Conservation (phyloP, 176 grass and related monocot genomes). For the Paspalum notatum region DNA sequence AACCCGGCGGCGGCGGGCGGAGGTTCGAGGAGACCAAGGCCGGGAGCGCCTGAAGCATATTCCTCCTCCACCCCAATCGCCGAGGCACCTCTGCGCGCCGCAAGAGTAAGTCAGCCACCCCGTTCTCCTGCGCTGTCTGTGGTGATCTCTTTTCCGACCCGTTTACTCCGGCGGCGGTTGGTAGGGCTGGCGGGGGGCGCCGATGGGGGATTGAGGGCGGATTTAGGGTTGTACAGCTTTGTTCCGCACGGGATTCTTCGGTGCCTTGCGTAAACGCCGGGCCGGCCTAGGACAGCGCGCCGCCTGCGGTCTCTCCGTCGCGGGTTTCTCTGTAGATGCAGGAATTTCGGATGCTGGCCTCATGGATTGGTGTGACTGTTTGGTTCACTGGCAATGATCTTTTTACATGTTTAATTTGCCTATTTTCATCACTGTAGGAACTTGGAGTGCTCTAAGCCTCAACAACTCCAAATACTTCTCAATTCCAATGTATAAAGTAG, state of each 20-base stretch:
- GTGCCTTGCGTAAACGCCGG: neutral
- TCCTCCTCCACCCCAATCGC: neutral
- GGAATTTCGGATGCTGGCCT: neutral
- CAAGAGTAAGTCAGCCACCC: neutral
- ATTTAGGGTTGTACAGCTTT: conserved; percentile 2
- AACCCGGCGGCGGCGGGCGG: neutral
- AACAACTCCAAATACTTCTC: neutral
- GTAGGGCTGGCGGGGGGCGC: neutral
- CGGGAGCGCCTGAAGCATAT: neutral
- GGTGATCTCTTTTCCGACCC: neutral
- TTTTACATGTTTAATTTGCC: neutral
- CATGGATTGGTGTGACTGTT: neutral
- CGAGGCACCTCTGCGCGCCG: neutral
- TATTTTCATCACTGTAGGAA: neutral
- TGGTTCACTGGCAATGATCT: neutral
- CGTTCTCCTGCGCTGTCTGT: neutral
- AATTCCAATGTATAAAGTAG: neutral
- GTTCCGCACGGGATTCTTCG: neutral
- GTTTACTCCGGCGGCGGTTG: neutral
- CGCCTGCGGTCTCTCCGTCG: neutral
- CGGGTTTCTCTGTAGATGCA: neutral
- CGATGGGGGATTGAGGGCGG: neutral
- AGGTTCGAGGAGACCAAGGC: neutral
- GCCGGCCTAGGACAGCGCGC: neutral
- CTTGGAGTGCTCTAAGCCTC: neutral